Conservation (phyloP, 805 yeast genomes). For the Ogataea henricii region DNA sequence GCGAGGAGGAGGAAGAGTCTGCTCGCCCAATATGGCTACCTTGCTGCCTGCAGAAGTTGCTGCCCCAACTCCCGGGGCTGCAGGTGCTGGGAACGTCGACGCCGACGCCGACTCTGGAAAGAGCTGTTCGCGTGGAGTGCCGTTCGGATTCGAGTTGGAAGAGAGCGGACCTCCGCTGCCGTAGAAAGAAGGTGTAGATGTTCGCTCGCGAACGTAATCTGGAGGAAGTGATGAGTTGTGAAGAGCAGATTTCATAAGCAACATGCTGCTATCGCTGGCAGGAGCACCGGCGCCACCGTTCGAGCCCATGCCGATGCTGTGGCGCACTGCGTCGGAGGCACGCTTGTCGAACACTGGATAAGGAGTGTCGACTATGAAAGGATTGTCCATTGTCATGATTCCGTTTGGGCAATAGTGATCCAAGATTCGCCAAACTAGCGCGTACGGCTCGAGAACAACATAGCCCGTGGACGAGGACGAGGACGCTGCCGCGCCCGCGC, state of each 20-base stretch:
- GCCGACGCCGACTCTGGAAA: constrained; percentile 11
- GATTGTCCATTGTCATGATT: constrained; percentile 71
- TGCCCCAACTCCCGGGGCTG: neutral
- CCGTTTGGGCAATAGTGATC: constrained; percentile 67
- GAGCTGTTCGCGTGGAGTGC: constrained; percentile 16
- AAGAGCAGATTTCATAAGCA: neutral
- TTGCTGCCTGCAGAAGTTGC: constrained; percentile 15
- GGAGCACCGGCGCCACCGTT: neutral
- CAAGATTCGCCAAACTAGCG: constrained; percentile 54
- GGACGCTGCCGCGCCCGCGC: constrained; percentile 1
- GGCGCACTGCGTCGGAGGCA: neutral
- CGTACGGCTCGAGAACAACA: constrained; percentile 57
- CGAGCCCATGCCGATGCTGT: no score
- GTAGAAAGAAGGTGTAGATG: constrained; percentile 12
- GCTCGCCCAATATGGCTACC: constrained; percentile 34
- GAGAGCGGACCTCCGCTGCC: constrained; percentile 10
- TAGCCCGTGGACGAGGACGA: constrained; percentile 1
- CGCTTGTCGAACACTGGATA: constrained; percentile 16
- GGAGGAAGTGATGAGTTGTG: neutral
- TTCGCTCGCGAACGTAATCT: constrained; percentile 10
- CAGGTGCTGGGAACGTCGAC: neutral
- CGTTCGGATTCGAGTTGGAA: constrained; percentile 12
- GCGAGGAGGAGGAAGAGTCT: constrained; percentile 33
- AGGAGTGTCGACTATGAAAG: constrained; percentile 59
- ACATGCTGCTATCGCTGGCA: constrained; percentile 1